These are phyloP conservation scores for Boletus fagicola DNA, from an alignment of 768 basidiomycete genomes.

Conservation along the genomic window DNA sequence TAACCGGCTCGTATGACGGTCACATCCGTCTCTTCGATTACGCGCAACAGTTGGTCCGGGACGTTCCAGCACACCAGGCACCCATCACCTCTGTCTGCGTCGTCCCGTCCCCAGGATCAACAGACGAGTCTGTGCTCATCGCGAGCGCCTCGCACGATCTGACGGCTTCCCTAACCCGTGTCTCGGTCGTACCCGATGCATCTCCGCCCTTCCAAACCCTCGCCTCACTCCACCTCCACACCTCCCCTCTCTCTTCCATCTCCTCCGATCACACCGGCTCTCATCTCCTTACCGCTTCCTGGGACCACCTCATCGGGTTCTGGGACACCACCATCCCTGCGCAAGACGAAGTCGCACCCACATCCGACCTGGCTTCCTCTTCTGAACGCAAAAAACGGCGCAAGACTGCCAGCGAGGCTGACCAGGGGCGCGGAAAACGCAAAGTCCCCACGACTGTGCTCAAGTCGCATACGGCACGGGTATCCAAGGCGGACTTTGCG, in stretches of 20 bases:
- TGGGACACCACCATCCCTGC: too few species aligned
- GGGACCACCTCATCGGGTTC: slow-evolving; percentile 54
- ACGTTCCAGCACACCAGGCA: slow-evolving; percentile 53
- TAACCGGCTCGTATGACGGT: slow-evolving; percentile 83
- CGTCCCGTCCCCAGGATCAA: slow-evolving; percentile 38
- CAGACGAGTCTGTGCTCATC: slow-evolving; percentile 40
- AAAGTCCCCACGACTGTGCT: too few species aligned
- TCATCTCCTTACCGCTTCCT: slow-evolving; percentile 77
- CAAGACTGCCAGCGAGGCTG: too few species aligned
- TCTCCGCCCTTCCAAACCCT: slow-evolving; percentile 29
- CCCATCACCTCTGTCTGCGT: slow-evolving; percentile 66
- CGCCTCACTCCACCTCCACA: slow-evolving; percentile 79
- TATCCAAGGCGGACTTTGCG: too few species aligned
- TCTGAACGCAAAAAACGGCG: too few species aligned
- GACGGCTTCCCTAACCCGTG: slow-evolving; percentile 55
- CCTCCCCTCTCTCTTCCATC: slow-evolving; percentile 66
- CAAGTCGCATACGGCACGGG: too few species aligned
- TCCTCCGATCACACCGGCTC: slow-evolving; percentile 51
- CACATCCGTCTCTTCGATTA: slow-evolving; percentile 71
- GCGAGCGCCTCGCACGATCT: slow-evolving; percentile 80
- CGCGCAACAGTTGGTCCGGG: slow-evolving; percentile 54
- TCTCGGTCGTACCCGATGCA: slow-evolving; percentile 11
- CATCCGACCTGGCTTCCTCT: too few species aligned
- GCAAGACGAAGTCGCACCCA: too few species aligned
- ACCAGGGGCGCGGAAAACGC: too few species aligned